A percentile compares a stretch with the other conserved stretches of the same genome.
These are phyloP conservation scores for Amoeboaphelidium protococcarum DNA, from an alignment of 371 early-diverging fungal species.

Conservation along the genomic window DNA sequence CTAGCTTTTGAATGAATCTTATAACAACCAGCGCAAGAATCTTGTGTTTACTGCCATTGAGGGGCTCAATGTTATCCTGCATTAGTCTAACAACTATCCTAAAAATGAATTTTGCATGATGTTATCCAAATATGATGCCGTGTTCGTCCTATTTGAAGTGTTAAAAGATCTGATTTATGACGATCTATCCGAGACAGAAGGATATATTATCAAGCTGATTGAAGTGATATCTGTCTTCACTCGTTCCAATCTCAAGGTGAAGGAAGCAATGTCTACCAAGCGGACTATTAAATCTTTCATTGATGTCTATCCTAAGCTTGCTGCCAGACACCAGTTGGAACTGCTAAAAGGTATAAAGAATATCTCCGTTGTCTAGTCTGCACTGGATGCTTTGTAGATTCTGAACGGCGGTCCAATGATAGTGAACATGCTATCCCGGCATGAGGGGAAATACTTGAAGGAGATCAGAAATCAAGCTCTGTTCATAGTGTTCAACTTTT, in stretches of 20 bases:
- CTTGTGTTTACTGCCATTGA: constrained; percentile 22
- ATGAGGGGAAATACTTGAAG: constrained; percentile 10
- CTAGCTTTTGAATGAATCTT: constrained; percentile 14
- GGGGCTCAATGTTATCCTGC: constrained; percentile 19
- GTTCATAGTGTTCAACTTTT: constrained; percentile 26
- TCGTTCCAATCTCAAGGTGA: constrained; percentile 19
- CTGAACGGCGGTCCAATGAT: constrained; percentile 17
- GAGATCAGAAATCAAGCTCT: constrained; percentile 26
- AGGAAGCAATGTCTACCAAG: constrained; percentile 16
- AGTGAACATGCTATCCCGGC: constrained; percentile 12
- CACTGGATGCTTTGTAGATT: constrained; percentile 18
- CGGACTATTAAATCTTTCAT: constrained; percentile 6
- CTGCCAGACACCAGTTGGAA: constrained; percentile 9
- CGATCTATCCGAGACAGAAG: constrained; percentile 5
- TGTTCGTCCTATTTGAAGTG: not conserved
- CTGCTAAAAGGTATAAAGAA: constrained; percentile 27
- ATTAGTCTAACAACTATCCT: constrained; percentile 17
- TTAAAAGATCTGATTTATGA: constrained; percentile 14
- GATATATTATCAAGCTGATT: constrained; percentile 15
- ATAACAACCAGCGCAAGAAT: constrained; percentile 15
- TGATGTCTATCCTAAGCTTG: constrained; percentile 6
- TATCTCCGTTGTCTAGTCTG: constrained; percentile 22
- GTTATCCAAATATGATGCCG: constrained; percentile 7
- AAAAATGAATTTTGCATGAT: constrained; percentile 25
- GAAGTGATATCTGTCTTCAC: constrained; percentile 21